Evolutionary conservation across 768 basidiomycete species (phyloP), one percentile per base, ranked within the genome.

Genomic region (Pleurotus djamor): DNA sequence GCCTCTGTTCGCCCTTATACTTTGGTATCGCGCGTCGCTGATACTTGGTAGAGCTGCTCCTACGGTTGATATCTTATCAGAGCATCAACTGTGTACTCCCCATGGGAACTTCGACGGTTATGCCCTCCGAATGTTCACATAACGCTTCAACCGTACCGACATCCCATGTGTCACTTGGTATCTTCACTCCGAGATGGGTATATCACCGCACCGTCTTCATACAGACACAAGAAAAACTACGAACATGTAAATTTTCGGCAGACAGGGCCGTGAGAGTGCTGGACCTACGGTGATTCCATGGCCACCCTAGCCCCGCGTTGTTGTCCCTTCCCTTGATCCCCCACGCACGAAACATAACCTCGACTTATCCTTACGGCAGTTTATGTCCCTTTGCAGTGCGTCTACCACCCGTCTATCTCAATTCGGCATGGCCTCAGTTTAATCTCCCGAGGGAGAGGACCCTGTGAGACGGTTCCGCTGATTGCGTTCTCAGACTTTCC

Each of bases 401-500:
- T 47, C 45, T 44, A 41, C 17, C 16, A 28, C 41, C 37, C 54
- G 54, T 17, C 41, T 38, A 56, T 56, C 37, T 41, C 37, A 56
- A 56, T 56, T n/a, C 38, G 38, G 36, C 17, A 7, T 17, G 21
- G n/a, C 12, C 21, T 38, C 33, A 33, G n/a, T 21, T 17, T 21
- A 16, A 17, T 5, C 8, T 12, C 17, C 28, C 12, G 49, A 16
- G 49, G 34, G 49, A 17, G 37, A 43, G 54, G 54, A 56, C 54
- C 54, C 54, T 56, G 17, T 56, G 54, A 17, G 41, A 54, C 28
- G 16, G 38, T 28, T 16, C 35, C 52, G 52, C 14, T 32, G 54
- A 56, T 56, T 43, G 41, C 54, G 38, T 56, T 56, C 21, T 28
- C 54, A 56, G 54, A 56, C 54, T 56, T 28, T 56, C 54, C 54